Percentiles rank a stretch among this genome's conserved stretches.
These are phyloP conservation scores for Fusarium sp. DNA, from an alignment of 2,329 filamentous ascomycete species.

Conservation along the genomic window DNA sequence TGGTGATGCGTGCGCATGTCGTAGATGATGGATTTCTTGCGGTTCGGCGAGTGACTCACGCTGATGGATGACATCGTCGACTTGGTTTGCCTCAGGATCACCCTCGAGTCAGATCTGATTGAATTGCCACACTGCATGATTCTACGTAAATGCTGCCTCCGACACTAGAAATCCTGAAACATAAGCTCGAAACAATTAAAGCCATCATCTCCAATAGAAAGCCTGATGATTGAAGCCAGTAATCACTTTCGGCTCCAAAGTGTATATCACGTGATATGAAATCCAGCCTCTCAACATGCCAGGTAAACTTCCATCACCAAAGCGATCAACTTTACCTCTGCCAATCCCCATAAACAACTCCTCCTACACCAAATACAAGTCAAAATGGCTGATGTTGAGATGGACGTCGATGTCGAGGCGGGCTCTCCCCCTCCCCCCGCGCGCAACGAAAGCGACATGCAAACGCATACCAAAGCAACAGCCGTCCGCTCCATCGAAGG, in stretches of 20 bases:
- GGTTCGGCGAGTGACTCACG: slow-evolving; percentile 42
- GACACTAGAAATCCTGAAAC: background rate
- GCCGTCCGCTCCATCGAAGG: slow-evolving; percentile 89
- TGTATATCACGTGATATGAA: slow-evolving; percentile 30
- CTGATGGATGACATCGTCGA: slow-evolving; percentile 30
- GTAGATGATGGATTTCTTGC: slow-evolving; percentile 19
- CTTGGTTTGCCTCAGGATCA: slow-evolving; percentile 21
- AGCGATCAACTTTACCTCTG: background rate
- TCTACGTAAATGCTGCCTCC: background rate
- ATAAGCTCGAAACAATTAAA: background rate
- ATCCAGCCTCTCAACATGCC: slow-evolving; percentile 10
- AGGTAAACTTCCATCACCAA: slow-evolving; percentile 1
- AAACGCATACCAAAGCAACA: slow-evolving; percentile 77
- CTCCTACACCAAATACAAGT: background rate
- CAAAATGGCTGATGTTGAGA: slow-evolving; percentile 66
- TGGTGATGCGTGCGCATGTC: background rate
- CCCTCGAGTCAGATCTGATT: background rate
- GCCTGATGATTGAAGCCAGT: background rate
- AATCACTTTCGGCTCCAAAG: background rate
- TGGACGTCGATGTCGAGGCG: slow-evolving; percentile 66
- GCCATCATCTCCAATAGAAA: background rate
- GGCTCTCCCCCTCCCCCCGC: slow-evolving; percentile 53
- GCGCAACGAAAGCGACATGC: slow-evolving; percentile 71
- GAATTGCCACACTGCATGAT: background rate
- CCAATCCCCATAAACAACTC: background rate